Evolutionary conservation across 805 yeast genomes (phyloP), one percentile per base, ranked within the genome.

Genomic region (Henningerozyma blattae): DNA sequence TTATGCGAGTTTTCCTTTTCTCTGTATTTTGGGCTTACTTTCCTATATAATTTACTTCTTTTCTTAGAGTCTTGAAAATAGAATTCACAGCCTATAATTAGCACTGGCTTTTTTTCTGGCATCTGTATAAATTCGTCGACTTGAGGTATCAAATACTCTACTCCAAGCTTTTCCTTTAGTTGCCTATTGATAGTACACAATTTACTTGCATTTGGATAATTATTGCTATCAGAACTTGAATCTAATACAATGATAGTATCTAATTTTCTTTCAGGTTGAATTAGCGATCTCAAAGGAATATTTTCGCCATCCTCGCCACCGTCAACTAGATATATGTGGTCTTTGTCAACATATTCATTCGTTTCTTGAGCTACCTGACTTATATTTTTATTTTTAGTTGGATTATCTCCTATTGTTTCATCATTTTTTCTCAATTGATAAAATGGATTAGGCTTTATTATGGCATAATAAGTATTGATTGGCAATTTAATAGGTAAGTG

Each of bases 251-350:
- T 64, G 6, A 81, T 59, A 12, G 75, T 62, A 50, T 82, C 91
- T 15, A 78, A 61, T 15, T 62, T 53, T 41, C 91, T 64, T 30
- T 70, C 68, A 5, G 72, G 70, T 43, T 77, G 79, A 18, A 79
- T 46, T 33, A 82, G 62, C 3, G 89, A 83, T 20, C 67, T 59
- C 26, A 77, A 53, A 0, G 93, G 91, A 14, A 82, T 63, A 46
- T 79, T 79, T 53, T 79, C 85, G 7, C 65, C 62, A 51, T 81
- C 89, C 52, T 77, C 84, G 22, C 91, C 93, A 28, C 93, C 93
- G 50, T 82, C 93, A 20, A 72, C 84, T 38, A 82, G 43, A 37
- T 57, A 61, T n/a, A 64, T 38, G 27, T 50, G 52, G 34, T 54
- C 54, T 2, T 58, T 48, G 3, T 44, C 34, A 16, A 56, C 50